These are phyloP conservation scores for Amanita brunnescens DNA, from an alignment of 768 basidiomycete species.

Conservation along the genomic window DNA sequence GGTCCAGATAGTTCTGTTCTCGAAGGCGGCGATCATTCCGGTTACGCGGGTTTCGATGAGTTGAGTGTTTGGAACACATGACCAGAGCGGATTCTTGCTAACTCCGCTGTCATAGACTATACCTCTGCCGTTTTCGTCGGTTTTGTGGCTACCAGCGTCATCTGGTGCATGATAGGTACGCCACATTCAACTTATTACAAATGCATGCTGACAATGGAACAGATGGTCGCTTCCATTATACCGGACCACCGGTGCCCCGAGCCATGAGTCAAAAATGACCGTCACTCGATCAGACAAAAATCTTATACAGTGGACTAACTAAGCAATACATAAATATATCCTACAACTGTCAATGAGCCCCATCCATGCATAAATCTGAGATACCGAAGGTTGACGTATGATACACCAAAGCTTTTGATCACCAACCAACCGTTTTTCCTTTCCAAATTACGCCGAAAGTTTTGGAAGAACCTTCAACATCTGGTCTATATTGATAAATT, in stretches of 20 bases:
- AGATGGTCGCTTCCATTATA: constrained; percentile 37
- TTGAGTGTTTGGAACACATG: constrained; percentile 14
- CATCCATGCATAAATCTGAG: no score
- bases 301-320: background rate
- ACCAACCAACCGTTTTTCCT: background rate
- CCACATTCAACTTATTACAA: constrained; percentile 6
- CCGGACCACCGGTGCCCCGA: constrained; percentile 31
- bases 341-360: background rate
- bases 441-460: constrained; percentile 40
- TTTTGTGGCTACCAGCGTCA: constrained; percentile 46
- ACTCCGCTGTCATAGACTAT: constrained; percentile 36
- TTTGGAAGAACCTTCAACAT: constrained; percentile 75
- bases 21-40: constrained; percentile 58
- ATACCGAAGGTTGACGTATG: no score
- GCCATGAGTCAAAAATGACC: constrained; percentile 1
- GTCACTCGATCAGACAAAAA: background rate
- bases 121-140: constrained; percentile 61
- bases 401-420: background rate
- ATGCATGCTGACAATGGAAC: background rate
- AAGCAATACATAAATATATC: constrained; percentile 2
- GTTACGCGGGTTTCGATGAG: constrained; percentile 42
- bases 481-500: constrained; percentile 78
- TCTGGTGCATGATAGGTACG: constrained; percentile 54
- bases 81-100: background rate
- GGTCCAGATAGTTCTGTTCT: constrained; percentile 63